These are phyloP conservation scores for Salvia hispanica DNA, from an alignment of 257 asterid genomes.

Conservation along the genomic window DNA sequence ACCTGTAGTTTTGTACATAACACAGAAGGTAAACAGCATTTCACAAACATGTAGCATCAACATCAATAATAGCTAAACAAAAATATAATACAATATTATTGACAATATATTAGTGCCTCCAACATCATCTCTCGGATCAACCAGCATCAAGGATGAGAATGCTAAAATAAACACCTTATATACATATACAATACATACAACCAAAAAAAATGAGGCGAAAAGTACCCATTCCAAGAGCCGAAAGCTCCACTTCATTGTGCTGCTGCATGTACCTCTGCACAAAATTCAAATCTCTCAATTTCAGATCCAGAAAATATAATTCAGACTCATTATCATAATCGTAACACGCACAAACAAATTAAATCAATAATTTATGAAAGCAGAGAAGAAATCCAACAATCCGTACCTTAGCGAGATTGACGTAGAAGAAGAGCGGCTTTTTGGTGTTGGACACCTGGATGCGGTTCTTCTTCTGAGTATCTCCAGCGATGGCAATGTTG, in stretches of 20 bases:
- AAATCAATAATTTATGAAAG: background rate
- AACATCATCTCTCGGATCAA: constrained; percentile 4
- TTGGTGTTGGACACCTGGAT: constrained; percentile 78
- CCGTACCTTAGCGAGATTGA: constrained; percentile 73
- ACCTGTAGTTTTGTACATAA: background rate
- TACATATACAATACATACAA: background rate
- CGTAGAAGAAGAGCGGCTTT: constrained; percentile 73
- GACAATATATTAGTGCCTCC: background rate
- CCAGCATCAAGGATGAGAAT: background rate
- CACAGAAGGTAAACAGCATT: no score
- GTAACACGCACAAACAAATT: background rate
- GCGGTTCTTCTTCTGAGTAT: constrained; percentile 59
- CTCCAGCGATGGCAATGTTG: constrained; percentile 48
- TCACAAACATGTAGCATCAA: background rate
- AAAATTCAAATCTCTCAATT: constrained; percentile 15
- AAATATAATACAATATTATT: background rate
- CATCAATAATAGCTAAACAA: background rate
- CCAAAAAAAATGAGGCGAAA: background rate
- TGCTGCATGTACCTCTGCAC: constrained; percentile 80
- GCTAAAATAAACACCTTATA: background rate
- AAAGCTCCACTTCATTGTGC: constrained; percentile 66
- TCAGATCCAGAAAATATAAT: constrained; percentile 18
- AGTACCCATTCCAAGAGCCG: constrained; percentile 71
- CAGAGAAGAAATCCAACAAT: background rate
- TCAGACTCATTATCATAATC: background rate